Base-by-base conservation (phyloP, 371 early-diverging fungal genomes). In the Nematocida sp. region DNA sequence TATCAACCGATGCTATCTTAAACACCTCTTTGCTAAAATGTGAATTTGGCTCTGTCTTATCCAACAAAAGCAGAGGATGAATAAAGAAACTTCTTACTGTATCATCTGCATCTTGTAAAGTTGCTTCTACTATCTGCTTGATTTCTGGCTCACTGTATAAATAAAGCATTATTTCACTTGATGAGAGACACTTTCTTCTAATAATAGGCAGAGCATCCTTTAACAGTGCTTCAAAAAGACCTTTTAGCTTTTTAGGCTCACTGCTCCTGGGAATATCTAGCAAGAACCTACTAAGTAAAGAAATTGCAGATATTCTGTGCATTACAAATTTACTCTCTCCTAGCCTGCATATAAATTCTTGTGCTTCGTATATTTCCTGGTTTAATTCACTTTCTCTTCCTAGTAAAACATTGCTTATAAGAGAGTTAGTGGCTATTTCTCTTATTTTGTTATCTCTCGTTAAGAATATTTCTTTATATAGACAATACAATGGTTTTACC, bases 291-390 rank as follows among this genome's bases (percentile, higher is more conserved):
- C 52, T 52, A 4, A 78, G n/a, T 25, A 78, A 23, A 56, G 66
- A 44, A 18, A 78, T 57, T 7, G 80, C 47, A 50, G 80, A 78
- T 45, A 78, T 47, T 23, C 80, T 57, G 57, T 78, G 80, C 80
- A 78, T 78, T 5, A 67, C 33, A 58, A 78, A 78, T 25, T 46
- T 50, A 46, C 80, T 78, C 23, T 70, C 61, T 45, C 80, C 80
- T 27, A 78, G 61, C 18, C 15, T 15, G 23, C 23, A 18, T 18
- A 78, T 71, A 50, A 78, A 78, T 56, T 58, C 80, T 47, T 78
- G 71, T 58, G 71, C 6, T 13, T 52, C 46, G 33, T 18, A 58
- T 23, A 78, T n/a, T 11, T 27, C 57, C 2, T 58, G 13, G 39
- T 61, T 56, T 45, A 67, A 11, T 44, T 70, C 71, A 44, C 25